Base-by-base conservation (phyloP, 805 yeast genomes). In the Cephaloascus albidus region DNA sequence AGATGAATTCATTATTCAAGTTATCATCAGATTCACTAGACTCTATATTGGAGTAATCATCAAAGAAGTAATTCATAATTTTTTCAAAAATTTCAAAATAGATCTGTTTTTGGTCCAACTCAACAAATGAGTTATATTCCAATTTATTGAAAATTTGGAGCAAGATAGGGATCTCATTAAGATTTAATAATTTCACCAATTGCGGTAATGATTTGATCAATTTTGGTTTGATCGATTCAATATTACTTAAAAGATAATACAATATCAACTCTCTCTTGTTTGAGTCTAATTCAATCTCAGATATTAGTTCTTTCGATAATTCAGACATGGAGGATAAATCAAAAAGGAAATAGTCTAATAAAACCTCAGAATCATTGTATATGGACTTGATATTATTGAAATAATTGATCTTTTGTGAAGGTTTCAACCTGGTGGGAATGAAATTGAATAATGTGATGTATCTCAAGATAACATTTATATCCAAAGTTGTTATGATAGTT, bases 301-400 rank as follows among this genome's bases (percentile, higher is more conserved):
- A 8, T 12, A 8, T 23, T 12, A 23, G 12, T 6, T 23, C 28
- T 12, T 8, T 6, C 28, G 28, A 23, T 23, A 23, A 23, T 23
- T 23, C 28, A 23, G 28, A 12, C 12, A 63, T 40, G 1, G 72
- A 54, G 0, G 75, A 63, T 2, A 63, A 36, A 47, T 76, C 85
- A 35, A 63, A 59, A 16, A 69, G 46, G 3, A 69, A 49, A 45
- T 68, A 74, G 2, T 61, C 55, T 1, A 70, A 44, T 10, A 75
- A 48, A 16, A 58, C 46, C 36, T 66, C 69, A 12, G 6, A 12
- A 23, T 23, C 28, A 23, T 12, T 23, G 12, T 23, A 23, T 23
- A 23, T 23, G 12, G 28, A 6, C 10, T 23, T 23, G 28, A 23
- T 6, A 8, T 23, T 23, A 6, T 23, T 23, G 28, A 23, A 23